Evolutionary conservation across 805 yeast species (phyloP).

Genomic region (Pichia californica): DNA sequence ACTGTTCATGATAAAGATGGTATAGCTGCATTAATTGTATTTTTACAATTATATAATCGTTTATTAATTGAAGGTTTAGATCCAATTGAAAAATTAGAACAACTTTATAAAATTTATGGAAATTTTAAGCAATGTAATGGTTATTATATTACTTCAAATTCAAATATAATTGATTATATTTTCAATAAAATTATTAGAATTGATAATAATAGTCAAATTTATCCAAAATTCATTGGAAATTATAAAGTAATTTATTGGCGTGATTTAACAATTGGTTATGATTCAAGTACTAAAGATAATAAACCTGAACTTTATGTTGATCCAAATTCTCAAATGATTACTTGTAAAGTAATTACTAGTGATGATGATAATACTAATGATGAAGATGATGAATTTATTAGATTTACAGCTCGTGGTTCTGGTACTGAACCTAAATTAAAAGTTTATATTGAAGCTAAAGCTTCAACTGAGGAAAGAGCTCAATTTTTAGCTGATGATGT

Average conservation of each 20-base stretch:
- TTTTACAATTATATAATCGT: constrained; percentile 57
- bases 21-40: constrained; percentile 68
- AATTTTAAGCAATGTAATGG: constrained; percentile 82
- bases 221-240: constrained; percentile 50
- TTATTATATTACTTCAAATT: constrained; percentile 62
- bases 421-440: constrained; percentile 96
- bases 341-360: constrained; percentile 39
- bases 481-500: constrained; percentile 47
- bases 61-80: constrained; percentile 39
- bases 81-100: constrained; percentile 45
- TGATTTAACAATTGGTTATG: constrained; percentile 79
- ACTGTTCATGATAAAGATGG: constrained; percentile 92
- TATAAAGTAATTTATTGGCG: constrained; percentile 63
- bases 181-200: constrained; percentile 42
- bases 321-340: constrained; percentile 77
- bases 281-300: constrained; percentile 54
- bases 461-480: constrained; percentile 44
- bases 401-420: constrained; percentile 87
- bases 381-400: constrained; percentile 33
- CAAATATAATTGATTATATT: constrained; percentile 43
- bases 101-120: constrained; percentile 64
- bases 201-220: constrained; percentile 6
- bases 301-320: constrained; percentile 68
- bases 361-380: constrained; percentile 2
- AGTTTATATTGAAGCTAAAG: constrained; percentile 78